A percentile compares a stretch with the other conserved stretches of the same genome.
Evolutionary conservation across 208 protist species (phyloP).

Genomic region (Leishmania turanica): DNA sequence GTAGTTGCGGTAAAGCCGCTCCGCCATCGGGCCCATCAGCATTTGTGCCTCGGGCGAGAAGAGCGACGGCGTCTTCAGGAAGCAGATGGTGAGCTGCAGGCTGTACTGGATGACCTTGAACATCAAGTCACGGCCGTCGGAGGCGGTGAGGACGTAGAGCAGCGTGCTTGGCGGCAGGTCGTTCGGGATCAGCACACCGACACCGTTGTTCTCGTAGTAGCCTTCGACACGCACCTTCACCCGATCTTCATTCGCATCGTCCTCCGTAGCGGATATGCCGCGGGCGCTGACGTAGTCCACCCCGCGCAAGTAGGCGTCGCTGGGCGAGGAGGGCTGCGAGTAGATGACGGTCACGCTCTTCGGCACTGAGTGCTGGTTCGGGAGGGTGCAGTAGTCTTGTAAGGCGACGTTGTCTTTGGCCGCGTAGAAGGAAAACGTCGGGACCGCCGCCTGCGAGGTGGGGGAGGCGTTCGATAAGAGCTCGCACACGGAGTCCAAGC

Average conservation of each 20-base stretch:
- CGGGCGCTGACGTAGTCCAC: constrained; percentile 14
- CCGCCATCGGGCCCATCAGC: constrained; percentile 54
- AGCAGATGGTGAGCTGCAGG: constrained; percentile 74
- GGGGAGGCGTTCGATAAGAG: constrained; percentile 18
- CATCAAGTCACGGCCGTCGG: constrained; percentile 79
- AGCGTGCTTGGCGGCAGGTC: constrained; percentile 82
- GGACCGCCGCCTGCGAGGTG: constrained; percentile 1
- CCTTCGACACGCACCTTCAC: constrained; percentile 82
- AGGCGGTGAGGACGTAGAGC: constrained; percentile 86
- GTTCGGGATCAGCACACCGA: constrained; percentile 72
- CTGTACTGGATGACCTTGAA: constrained; percentile 88
- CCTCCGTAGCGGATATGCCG: constrained; percentile 23
- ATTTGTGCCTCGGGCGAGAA: constrained; percentile 60
- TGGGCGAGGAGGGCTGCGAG: constrained; percentile 25
- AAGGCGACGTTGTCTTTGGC: constrained; percentile 19
- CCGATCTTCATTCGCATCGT: constrained; percentile 53
- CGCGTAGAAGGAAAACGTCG: constrained; percentile 4
- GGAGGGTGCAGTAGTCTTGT: constrained; percentile 21
- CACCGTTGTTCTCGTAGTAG: constrained; percentile 56
- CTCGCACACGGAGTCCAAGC: constrained; percentile 25
- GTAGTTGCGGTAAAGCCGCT: constrained; percentile 78
- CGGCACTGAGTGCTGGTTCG: background rate
- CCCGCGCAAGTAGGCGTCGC: constrained; percentile 21
- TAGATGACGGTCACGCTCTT: constrained; percentile 51
- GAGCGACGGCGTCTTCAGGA: constrained; percentile 62